A percentile compares a stretch with the other conserved stretches of the same genome.
phyloP scores from a whole-genome alignment of 352 stramenopile species.

The Pythium aristosporum region DNA sequence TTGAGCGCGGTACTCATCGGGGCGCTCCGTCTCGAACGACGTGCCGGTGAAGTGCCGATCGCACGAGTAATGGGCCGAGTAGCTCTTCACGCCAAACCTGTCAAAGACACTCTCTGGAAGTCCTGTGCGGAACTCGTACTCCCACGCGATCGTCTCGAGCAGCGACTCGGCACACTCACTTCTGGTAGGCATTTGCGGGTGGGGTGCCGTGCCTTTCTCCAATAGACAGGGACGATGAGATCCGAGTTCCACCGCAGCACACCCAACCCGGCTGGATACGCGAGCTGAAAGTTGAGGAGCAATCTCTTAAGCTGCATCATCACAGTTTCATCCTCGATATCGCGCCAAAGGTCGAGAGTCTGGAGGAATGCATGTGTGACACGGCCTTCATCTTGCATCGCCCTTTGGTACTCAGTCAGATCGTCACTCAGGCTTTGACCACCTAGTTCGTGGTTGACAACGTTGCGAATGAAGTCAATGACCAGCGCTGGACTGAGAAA shows the following conservation, averaged over 20 bases:
- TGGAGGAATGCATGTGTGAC: slow-evolving; percentile 4
- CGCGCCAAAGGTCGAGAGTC: slow-evolving; percentile 8
- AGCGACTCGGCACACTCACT: no score
- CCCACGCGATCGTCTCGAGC: no score
- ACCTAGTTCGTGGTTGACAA: slow-evolving; percentile 1
- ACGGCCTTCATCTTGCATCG: slow-evolving; percentile 15
- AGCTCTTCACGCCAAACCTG: slow-evolving; percentile 11
- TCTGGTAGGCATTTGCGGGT: slow-evolving; percentile 16
- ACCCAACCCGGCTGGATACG: slow-evolving; percentile 1
- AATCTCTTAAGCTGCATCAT: slow-evolving; percentile 18
- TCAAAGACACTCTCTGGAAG: slow-evolving; percentile 14
- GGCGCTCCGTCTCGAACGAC: no score
- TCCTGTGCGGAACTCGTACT: no score
- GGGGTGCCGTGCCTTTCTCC: neutral
- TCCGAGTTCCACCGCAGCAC: slow-evolving; percentile 11
- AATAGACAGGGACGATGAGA: slow-evolving; percentile 21
- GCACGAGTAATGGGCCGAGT: slow-evolving; percentile 12
- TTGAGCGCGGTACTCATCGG: no score
- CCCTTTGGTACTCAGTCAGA: no score
- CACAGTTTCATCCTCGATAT: slow-evolving; percentile 1
- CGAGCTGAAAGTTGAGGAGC: slow-evolving; percentile 21
- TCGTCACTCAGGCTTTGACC: no score
- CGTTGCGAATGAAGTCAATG: neutral
- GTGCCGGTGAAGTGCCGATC: neutral
- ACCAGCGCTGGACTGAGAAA: neutral